Evolutionary conservation across 2,329 filamentous ascomycete genomes (phyloP).

Genomic region (Penicillium fuscoglaucum): DNA sequence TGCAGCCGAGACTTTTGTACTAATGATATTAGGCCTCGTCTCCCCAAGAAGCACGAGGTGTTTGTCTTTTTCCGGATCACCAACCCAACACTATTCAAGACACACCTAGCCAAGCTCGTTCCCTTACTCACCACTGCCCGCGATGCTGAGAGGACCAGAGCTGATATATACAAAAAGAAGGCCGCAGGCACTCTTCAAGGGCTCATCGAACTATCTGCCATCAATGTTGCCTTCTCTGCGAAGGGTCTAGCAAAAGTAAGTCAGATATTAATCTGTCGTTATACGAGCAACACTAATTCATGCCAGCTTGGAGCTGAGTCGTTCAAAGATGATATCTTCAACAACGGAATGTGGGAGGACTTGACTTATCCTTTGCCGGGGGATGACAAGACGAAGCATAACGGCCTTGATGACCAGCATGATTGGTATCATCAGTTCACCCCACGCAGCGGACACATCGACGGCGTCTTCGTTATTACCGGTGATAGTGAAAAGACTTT

Average conservation of each 20-base stretch:
- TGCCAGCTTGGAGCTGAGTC: background rate
- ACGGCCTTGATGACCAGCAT: constrained; percentile 1
- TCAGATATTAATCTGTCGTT: too few species aligned
- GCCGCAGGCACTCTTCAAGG: background rate
- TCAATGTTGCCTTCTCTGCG: constrained; percentile 1
- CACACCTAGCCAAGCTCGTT: background rate
- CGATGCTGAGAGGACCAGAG: background rate
- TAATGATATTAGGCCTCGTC: background rate
- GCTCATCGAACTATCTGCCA: background rate
- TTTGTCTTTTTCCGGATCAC: constrained; percentile 4
- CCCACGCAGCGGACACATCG: background rate
- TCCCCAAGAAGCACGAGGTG: background rate
- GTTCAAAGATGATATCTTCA: constrained; percentile 1
- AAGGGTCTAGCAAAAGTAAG: background rate
- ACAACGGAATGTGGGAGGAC: background rate
- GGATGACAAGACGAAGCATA: background rate
- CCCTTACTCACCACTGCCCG: background rate
- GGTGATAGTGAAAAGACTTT: background rate
- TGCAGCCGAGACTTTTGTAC: background rate
- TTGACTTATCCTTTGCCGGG: background rate
- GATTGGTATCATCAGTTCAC: background rate
- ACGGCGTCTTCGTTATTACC: background rate
- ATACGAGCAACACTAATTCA: background rate
- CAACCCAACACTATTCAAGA: background rate
- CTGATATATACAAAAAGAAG: background rate